Conservation (phyloP, 495 filamentous ascomycete genomes). For the Copromyces sp. region DNA sequence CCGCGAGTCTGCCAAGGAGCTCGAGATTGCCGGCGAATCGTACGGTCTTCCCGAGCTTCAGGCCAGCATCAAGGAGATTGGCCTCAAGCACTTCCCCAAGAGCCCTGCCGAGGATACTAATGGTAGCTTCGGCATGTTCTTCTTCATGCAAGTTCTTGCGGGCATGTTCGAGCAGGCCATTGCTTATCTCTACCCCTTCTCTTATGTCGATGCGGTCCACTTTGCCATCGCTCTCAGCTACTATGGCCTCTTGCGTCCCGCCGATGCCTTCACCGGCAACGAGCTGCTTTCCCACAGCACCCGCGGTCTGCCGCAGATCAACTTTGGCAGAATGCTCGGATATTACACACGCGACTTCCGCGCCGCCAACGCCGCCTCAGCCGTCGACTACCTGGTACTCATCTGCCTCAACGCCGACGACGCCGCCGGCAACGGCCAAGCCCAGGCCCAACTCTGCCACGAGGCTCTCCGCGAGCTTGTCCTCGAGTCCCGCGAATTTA, state of each 20-base stretch:
- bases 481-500: slow-evolving; percentile 88
- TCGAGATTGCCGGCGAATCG: slow-evolving; percentile 76
- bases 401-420: slow-evolving; percentile 91
- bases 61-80: slow-evolving; percentile 75
- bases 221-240: slow-evolving; percentile 84
- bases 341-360: slow-evolving; percentile 96
- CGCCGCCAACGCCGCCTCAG: slow-evolving; percentile 71
- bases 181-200: slow-evolving; percentile 77
- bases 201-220: slow-evolving; percentile 86
- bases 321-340: slow-evolving; percentile 85
- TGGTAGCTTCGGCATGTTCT: slow-evolving; percentile 78
- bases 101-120: slow-evolving; percentile 56
- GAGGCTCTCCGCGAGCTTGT: slow-evolving; percentile 92
- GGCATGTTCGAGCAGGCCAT: slow-evolving; percentile 96
- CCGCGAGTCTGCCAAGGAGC: slow-evolving; percentile 69
- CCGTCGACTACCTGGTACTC: slow-evolving; percentile 85
- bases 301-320: slow-evolving; percentile 77
- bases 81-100: slow-evolving; percentile 70
- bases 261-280: slow-evolving; percentile 58
- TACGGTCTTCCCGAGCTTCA: slow-evolving; percentile 84
- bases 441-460: slow-evolving; percentile 75
- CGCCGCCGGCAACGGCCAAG: slow-evolving; percentile 54
- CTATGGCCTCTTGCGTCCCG: slow-evolving; percentile 83
- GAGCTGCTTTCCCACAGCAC: slow-evolving; percentile 61
- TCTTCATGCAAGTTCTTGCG: slow-evolving; percentile 78